These are phyloP conservation scores for Fraxinus baroniana DNA, from an alignment of 305 asterid genomes.

Conservation along the genomic window DNA sequence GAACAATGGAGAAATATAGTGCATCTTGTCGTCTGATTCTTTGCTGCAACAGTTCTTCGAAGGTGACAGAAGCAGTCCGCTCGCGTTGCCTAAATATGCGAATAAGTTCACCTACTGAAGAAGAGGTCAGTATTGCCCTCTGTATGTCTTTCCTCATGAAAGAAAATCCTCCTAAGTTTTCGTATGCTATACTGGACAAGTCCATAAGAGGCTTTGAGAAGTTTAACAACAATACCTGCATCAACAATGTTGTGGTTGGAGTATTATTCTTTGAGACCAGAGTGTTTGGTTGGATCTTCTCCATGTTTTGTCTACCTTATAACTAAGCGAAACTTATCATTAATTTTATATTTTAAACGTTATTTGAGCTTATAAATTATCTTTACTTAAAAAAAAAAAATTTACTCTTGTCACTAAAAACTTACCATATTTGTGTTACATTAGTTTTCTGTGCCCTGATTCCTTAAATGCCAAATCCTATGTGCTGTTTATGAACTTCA, in stretches of 20 bases:
- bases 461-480: background rate
- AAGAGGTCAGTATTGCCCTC: constrained; percentile 52
- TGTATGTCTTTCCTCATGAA: constrained; percentile 9
- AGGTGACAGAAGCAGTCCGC: constrained; percentile 95
- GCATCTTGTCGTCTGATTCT: constrained; percentile 85
- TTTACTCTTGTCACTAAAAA: background rate
- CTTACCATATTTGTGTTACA: background rate
- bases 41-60: constrained; percentile 97
- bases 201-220: background rate
- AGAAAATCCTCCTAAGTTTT: constrained; percentile 9
- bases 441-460: background rate
- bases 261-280: constrained; percentile 7
- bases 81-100: constrained; percentile 94
- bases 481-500: background rate
- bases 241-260: background rate
- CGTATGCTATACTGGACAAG: constrained; percentile 4
- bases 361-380: background rate
- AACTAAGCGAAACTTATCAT: background rate
- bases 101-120: constrained; percentile 79
- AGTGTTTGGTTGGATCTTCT: constrained; percentile 15
- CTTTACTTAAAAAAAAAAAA: background rate
- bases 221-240: background rate
- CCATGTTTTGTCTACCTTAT: background rate
- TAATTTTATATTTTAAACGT: background rate
- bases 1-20: constrained; percentile 99